Conservation (phyloP, 306 rosid species). For the Cucumis hystrix region DNA sequence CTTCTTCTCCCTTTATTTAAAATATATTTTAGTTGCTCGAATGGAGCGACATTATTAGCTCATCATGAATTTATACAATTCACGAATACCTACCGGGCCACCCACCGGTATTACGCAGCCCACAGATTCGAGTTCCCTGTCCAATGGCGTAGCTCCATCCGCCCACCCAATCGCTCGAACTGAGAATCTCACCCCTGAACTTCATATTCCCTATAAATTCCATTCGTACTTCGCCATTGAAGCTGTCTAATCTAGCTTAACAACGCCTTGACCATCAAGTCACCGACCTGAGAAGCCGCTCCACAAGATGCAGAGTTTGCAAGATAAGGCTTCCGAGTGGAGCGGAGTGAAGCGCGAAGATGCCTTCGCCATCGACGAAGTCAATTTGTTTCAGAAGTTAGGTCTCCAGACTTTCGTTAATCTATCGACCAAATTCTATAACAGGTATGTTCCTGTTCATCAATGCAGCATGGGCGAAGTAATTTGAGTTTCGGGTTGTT, state of each 20-base stretch:
- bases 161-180: not conserved
- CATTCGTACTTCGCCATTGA: not conserved
- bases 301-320: constrained; percentile 46
- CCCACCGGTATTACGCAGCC: not conserved
- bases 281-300: not conserved
- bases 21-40: too few relatives aligned
- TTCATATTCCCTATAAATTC: not conserved
- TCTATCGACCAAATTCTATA: constrained; percentile 81
- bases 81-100: not conserved
- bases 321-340: constrained; percentile 71
- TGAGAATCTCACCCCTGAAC: not conserved
- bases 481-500: not conserved
- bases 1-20: too few relatives aligned
- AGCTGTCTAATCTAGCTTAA: not conserved
- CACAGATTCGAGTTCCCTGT: not conserved
- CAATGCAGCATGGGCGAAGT: not conserved
- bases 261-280: not conserved
- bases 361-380: constrained; percentile 63
- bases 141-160: not conserved
- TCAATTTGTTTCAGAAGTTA: constrained; percentile 46
- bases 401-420: constrained; percentile 61
- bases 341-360: constrained; percentile 44
- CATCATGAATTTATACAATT: not conserved
- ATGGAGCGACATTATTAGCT: not conserved
- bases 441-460: constrained; percentile 24